A percentile compares a stretch with the other conserved stretches of the same genome.
Evolutionary conservation across 805 yeast species (phyloP).

Genomic region (Saturnispora kantuleensis): DNA sequence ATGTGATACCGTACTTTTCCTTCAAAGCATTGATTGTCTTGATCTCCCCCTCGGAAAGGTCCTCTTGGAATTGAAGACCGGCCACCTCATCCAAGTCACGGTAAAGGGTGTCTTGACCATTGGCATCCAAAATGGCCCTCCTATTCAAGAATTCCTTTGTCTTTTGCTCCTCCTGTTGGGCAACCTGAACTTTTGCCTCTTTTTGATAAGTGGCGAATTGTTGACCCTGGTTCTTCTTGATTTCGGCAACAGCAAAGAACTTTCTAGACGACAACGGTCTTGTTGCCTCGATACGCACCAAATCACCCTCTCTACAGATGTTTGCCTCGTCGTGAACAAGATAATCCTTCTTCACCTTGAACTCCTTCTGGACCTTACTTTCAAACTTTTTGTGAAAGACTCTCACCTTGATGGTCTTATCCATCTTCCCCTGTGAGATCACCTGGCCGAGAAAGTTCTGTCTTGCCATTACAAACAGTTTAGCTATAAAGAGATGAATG

Average conservation of each 20-base stretch:
- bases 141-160: constrained; percentile 44
- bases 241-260: constrained; percentile 86
- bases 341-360: constrained; percentile 70
- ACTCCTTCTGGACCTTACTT: constrained; percentile 60
- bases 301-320: constrained; percentile 87
- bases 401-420: constrained; percentile 88
- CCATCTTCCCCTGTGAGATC: constrained; percentile 92
- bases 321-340: constrained; percentile 91
- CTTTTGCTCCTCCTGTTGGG: constrained; percentile 53
- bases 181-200: constrained; percentile 60
- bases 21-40: constrained; percentile 30
- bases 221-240: constrained; percentile 81
- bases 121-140: constrained; percentile 27
- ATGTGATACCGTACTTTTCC: constrained; percentile 22
- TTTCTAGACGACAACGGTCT: constrained; percentile 78
- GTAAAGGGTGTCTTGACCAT: constrained; percentile 20
- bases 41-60: constrained; percentile 24
- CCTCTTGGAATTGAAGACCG: constrained; percentile 13
- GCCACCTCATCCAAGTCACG: constrained; percentile 22
- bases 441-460: constrained; percentile 90
- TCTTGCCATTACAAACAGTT: constrained; percentile 52
- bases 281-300: constrained; percentile 84
- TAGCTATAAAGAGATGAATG: neutral
- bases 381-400: constrained; percentile 71
- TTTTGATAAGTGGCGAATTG: constrained; percentile 74